phyloP scores from a whole-genome alignment of 768 basidiomycete species.

The Lactarius akahatsu region DNA sequence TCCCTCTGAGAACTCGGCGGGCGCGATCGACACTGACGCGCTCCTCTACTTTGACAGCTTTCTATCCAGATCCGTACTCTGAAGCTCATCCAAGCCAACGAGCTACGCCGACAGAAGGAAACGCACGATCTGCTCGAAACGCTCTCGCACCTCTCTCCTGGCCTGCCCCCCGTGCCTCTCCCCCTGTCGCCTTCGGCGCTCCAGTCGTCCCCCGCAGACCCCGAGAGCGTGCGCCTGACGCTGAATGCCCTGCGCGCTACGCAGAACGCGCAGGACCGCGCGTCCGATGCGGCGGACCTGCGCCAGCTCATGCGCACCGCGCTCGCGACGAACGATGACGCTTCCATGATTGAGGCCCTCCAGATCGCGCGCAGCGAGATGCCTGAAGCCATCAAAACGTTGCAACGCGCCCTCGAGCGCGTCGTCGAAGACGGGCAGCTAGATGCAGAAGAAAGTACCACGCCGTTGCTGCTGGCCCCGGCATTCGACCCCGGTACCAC shows the following conservation, averaged over 20 bases:
- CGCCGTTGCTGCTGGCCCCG: not conserved
- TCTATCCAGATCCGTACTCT: constrained; percentile 55
- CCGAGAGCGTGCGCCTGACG: constrained; percentile 12
- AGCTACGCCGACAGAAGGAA: constrained; percentile 39
- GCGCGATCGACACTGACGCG: not conserved
- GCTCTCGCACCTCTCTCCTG: constrained; percentile 29
- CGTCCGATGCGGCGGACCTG: constrained; percentile 54
- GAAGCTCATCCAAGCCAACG: constrained; percentile 47
- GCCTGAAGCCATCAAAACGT: constrained; percentile 78
- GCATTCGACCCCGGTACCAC: not conserved
- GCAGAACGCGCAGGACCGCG: constrained; percentile 50
- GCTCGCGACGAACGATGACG: constrained; percentile 57
- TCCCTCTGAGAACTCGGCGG: not conserved
- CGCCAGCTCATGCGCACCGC: constrained; percentile 58
- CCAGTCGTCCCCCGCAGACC: constrained; percentile 29
- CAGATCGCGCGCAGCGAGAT: constrained; percentile 66
- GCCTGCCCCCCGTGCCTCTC: constrained; percentile 6
- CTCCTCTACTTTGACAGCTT: constrained; percentile 35
- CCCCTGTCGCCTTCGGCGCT: constrained; percentile 3
- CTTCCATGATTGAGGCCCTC: constrained; percentile 59
- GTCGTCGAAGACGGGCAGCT: constrained; percentile 40
- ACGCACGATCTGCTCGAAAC: constrained; percentile 39
- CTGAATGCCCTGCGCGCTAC: constrained; percentile 34
- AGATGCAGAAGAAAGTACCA: constrained; percentile 27
- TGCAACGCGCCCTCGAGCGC: constrained; percentile 64